Conservation (phyloP, 129 eudicot genomes). For the Arctium minus region DNA sequence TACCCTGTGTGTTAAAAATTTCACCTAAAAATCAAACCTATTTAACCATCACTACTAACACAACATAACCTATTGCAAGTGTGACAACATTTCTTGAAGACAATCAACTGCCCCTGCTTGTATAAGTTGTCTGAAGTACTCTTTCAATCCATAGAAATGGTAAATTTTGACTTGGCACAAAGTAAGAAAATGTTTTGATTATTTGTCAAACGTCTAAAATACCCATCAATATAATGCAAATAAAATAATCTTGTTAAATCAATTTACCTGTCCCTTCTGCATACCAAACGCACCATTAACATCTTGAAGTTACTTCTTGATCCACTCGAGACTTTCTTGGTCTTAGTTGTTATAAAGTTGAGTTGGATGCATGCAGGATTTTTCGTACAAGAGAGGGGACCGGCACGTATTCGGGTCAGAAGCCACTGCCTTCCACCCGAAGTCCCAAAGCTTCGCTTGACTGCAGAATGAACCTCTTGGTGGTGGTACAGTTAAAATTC, state of each 20-base stretch:
- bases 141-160: neutral
- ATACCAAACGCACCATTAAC: too few species aligned
- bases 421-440: conserved; percentile 83
- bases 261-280: neutral
- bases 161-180: too few species aligned
- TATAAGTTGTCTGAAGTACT: neutral
- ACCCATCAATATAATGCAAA: too few species aligned
- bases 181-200: neutral
- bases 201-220: neutral
- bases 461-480: conserved; percentile 12
- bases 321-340: too few species aligned
- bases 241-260: neutral
- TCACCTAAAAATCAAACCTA: neutral
- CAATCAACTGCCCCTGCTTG: neutral
- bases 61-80: neutral
- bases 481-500: conserved; percentile 45
- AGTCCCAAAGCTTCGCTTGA: conserved; percentile 73
- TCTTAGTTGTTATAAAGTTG: too few species aligned
- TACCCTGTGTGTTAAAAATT: neutral
- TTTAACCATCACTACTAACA: neutral
- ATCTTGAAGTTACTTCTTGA: too few species aligned
- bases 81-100: neutral
- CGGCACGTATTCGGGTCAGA: conserved; percentile 20
- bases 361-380: too few species aligned
- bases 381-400: too few species aligned